Evolutionary conservation across 2,329 filamentous ascomycete species (phyloP), one percentile per base, ranked within the genome.

Genomic region (Harringtonia aguacate): DNA sequence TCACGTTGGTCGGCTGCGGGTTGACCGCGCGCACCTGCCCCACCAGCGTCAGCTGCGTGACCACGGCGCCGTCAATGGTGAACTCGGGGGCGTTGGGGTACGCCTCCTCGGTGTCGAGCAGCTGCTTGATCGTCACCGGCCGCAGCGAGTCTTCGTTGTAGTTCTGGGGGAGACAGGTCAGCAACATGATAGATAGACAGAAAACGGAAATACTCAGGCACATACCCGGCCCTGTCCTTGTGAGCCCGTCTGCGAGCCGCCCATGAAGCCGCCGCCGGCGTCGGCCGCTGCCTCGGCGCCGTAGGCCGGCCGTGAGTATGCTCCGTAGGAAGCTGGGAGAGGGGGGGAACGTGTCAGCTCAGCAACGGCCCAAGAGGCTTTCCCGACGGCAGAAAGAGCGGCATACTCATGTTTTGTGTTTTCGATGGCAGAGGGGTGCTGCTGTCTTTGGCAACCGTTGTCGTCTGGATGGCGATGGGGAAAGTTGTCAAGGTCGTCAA

Each of bases 41-140:
- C 48, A 98, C 79, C 53, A 97, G 82, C 27, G 85, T 90, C 49
- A 94, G 69, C 67, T 90, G 75, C 35, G 80, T 81, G 48, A 89
- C 70, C 51, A 83, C 75, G 38, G 72, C 65, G 51, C 79, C 82
- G 65, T 97, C 92, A 56, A 97, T 84, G 51, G 80, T 79, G 73
- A 94, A 92, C 30, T 87, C 81, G 36, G 46, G 34, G 45, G 80
- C 79, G 46, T 70, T 71, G 3, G 80, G 78, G 60, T 84, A 82
- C 33, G 81, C 76, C 64, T 87, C 82, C 50, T 84, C 74, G 51
- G 87, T 86, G 50, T 94, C 86, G 58, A 89, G 70, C 46, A 95
- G 76, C 66, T 98, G 92, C 64, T 95, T 95, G 66, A 97, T 86
- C 12, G 92, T 98, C 38, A 95, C 85, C 1, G 92, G 89, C 36